Evolutionary conservation across 1,284 basidiomycete genomes (phyloP), one percentile per base, ranked within the genome.

Genomic region (Tremellales sp.): DNA sequence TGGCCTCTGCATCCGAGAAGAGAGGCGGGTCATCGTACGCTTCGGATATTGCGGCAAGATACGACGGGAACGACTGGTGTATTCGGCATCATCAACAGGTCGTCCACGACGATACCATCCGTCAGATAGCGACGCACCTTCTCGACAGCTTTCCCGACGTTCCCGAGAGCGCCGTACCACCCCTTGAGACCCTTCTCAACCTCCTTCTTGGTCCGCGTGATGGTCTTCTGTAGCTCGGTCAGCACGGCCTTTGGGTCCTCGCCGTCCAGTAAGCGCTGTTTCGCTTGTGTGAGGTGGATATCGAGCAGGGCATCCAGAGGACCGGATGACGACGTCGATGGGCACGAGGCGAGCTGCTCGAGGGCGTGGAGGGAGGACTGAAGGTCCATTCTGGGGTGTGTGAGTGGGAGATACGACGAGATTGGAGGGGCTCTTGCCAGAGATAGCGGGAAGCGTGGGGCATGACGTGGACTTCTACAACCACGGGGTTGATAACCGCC

Each of bases 141-240:
- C 66, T 95, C 91, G 58, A 94, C 70, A 0, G 82, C 78, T 71
- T 92, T 94, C 25, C 87, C 87, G 29, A 91, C 77, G 56, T 81
- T 81, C 16, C 82, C 80, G 5, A 93, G 73, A 1, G 83, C 81
- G 21, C 78, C 79, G 63, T 92, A 88, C 43, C 90, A 79, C 57
- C 89, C 88, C 71, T 92, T 94, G 75, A 92, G 82, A 1, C 83
- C 79, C 39, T 90, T 86, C 53, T 91, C 88, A 0, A 91, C 76
- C 47, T 89, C 87, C 69, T 84, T 89, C 81, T 86, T 90, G 64
- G 76, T 81, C 2, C 75, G 68, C 34, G 86, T 84, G 2, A 87
- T 76, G 2, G 76, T 75, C 63, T 79, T 79, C 19, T 78, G 74
- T 19, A 91, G 70, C 9, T 77, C 68, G 14, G 52, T 71, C 19